A percentile compares a stretch with the other conserved stretches of the same genome.
These are phyloP conservation scores for Oxytropis ochrocephala DNA, from an alignment of 306 rosid species.

Conservation along the genomic window DNA sequence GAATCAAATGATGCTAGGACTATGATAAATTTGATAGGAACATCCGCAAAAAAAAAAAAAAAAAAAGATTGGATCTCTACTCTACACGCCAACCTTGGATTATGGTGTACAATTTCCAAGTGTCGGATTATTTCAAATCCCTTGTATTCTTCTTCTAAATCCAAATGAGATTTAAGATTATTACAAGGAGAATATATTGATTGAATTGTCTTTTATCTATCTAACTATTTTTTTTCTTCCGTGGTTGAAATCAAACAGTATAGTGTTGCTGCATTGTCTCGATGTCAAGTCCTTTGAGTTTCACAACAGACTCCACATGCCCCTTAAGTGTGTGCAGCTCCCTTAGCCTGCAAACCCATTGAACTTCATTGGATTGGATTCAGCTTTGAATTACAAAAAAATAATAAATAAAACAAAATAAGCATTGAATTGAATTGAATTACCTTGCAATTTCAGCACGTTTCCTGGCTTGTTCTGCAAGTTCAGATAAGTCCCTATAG, in stretches of 20 bases:
- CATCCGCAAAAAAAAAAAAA: conserved; percentile 11
- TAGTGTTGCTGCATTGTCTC: conserved; percentile 88
- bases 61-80: neutral
- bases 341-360: conserved; percentile 48
- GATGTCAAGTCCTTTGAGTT: conserved; percentile 83
- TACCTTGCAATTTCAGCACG: conserved; percentile 86
- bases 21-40: neutral
- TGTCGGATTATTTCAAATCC: conserved; percentile 48
- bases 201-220: conserved; percentile 12
- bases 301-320: conserved; percentile 87
- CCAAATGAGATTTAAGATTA: conserved; percentile 5
- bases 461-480: conserved; percentile 75
- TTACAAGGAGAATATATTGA: neutral
- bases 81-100: conserved; percentile 27
- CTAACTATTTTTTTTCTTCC: neutral
- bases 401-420: neutral
- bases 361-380: neutral
- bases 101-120: conserved; percentile 23
- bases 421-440: neutral
- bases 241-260: conserved; percentile 38
- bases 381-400: neutral
- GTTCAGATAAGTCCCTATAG: conserved; percentile 61
- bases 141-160: conserved; percentile 23
- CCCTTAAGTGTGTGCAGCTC: conserved; percentile 90
- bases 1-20: conserved; percentile 4